phyloP scores from a whole-genome alignment of 1,284 basidiomycete genomes.

The Dichomitus squalens region DNA sequence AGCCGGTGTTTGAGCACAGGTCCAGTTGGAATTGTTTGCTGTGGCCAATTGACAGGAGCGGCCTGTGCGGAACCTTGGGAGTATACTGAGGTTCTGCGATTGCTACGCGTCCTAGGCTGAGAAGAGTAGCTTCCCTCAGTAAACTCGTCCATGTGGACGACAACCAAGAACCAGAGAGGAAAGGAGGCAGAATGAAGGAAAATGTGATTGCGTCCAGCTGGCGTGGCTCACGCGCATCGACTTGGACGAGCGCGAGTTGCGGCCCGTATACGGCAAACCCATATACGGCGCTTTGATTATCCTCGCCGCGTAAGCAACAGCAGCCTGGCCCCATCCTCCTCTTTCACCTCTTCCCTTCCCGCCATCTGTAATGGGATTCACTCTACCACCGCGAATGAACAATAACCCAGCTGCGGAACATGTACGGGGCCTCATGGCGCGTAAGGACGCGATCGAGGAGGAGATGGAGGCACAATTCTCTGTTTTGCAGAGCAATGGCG shows the following conservation, averaged over 20 bases:
- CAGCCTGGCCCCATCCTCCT: too few relatives aligned
- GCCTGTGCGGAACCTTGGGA: constrained; percentile 26
- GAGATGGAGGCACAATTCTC: constrained; percentile 61
- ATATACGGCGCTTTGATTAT: background rate
- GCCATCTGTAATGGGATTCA: constrained; percentile 45
- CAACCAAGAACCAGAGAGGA: background rate
- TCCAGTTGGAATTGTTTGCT: constrained; percentile 15
- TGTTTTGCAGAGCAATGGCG: constrained; percentile 61
- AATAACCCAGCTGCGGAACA: constrained; percentile 48
- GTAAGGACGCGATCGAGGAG: constrained; percentile 65
- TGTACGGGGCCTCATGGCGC: constrained; percentile 58
- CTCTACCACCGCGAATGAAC: constrained; percentile 41
- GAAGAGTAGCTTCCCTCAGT: constrained; percentile 21
- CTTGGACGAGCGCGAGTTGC: background rate
- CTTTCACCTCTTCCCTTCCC: constrained; percentile 1
- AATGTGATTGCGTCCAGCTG: too few relatives aligned
- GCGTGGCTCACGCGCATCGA: too few relatives aligned
- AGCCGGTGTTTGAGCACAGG: constrained; percentile 23
- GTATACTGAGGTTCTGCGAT: constrained; percentile 22
- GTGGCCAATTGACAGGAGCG: constrained; percentile 15
- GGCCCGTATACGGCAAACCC: background rate
- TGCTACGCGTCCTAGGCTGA: constrained; percentile 4
- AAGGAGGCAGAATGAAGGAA: background rate
- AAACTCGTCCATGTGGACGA: constrained; percentile 29
- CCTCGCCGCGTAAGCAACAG: background rate